Percentiles rank a stretch among this genome's conserved stretches.
Conservation (phyloP, 2,329 filamentous ascomycete genomes). For the Claviceps cyperi region DNA sequence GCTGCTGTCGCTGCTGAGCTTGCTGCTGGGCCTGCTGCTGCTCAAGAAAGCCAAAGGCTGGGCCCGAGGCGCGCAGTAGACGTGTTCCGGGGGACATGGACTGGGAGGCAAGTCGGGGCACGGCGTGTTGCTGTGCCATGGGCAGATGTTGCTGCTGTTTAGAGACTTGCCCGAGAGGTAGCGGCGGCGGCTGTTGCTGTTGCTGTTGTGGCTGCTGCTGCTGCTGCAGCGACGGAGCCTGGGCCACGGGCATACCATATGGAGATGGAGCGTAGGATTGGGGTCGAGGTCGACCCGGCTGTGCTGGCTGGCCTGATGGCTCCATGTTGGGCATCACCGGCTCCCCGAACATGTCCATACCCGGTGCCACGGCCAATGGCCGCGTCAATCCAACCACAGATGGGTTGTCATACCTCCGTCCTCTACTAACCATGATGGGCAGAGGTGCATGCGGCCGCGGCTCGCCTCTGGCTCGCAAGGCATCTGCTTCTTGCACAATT, state of each 20-base stretch:
- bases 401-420: constrained; percentile 35
- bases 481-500: constrained; percentile 46
- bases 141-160: constrained; percentile 16
- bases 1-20: constrained; percentile 11
- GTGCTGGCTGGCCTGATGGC: constrained; percentile 8
- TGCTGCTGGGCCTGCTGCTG: constrained; percentile 6
- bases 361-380: constrained; percentile 34
- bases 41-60: constrained; percentile 30
- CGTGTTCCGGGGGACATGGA: constrained; percentile 31
- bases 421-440: constrained; percentile 33
- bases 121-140: constrained; percentile 21
- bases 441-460: constrained; percentile 44
- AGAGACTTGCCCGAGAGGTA: constrained; percentile 1
- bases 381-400: constrained; percentile 16
- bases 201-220: constrained; percentile 10
- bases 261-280: constrained; percentile 27
- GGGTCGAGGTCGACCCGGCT: constrained; percentile 13
- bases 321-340: constrained; percentile 32
- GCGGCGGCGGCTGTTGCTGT: constrained; percentile 3
- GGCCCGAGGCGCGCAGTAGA: constrained; percentile 28
- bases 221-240: constrained; percentile 20
- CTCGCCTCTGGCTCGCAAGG: constrained; percentile 39
- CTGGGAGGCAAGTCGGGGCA: constrained; percentile 24
- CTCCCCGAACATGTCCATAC: constrained; percentile 30
- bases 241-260: constrained; percentile 33